Evolutionary conservation across 75 land plant species (phyloP).

Genomic region (Chamaecyparis obtusa): DNA sequence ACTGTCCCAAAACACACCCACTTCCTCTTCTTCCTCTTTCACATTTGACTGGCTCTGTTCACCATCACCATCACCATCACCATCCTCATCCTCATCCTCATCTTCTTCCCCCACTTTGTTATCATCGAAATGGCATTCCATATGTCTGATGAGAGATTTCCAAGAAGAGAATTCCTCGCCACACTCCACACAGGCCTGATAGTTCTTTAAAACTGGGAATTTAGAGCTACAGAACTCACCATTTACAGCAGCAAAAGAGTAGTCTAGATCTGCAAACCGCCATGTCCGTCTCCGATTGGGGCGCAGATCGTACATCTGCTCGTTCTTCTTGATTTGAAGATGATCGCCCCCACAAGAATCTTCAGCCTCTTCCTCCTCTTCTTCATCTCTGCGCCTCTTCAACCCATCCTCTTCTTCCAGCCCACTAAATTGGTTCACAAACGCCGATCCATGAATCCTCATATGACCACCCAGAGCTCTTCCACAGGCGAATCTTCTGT

Average conservation of each 20-base stretch:
- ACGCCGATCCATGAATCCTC: conserved; percentile 57
- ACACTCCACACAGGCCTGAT: conserved; percentile 60
- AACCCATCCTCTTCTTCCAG: neutral
- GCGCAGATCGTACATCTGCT: conserved; percentile 8
- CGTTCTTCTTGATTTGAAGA: neutral
- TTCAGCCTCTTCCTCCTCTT: neutral
- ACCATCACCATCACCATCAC: too few species aligned
- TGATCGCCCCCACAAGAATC: neutral
- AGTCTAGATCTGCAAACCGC: conserved; percentile 4
- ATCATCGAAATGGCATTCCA: conserved; percentile 59
- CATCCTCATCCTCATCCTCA: conserved; percentile 11
- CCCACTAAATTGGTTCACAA: too few species aligned
- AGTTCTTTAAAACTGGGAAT: conserved; percentile 19
- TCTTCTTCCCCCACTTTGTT: neutral
- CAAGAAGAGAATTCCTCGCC: conserved; percentile 69
- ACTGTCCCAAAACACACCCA: conserved; percentile 26
- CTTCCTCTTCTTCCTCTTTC: conserved; percentile 35
- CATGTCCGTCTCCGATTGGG: conserved; percentile 1
- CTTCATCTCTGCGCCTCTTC: neutral
- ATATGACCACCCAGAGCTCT: conserved; percentile 75
- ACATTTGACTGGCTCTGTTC: neutral
- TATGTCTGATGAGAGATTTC: conserved; percentile 81
- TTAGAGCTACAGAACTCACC: neutral
- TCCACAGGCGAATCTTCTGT: conserved; percentile 61
- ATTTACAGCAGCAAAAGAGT: neutral